These are phyloP conservation scores for Pisolithus tinctorius DNA, from an alignment of 768 basidiomycete genomes.

Conservation along the genomic window DNA sequence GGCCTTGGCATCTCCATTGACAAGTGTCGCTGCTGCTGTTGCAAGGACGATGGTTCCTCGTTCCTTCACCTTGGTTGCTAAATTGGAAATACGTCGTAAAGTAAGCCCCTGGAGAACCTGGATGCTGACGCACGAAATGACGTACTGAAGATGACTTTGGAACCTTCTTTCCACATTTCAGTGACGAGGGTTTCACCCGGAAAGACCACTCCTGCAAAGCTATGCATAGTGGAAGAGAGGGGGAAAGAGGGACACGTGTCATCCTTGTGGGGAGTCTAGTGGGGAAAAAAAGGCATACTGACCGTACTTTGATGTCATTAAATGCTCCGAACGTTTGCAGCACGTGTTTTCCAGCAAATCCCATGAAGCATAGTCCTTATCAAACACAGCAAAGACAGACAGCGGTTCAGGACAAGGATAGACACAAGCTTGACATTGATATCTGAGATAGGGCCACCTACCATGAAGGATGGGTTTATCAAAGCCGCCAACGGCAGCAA, in stretches of 20 bases:
- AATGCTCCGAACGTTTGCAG: constrained; percentile 78
- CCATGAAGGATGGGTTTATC: constrained; percentile 83
- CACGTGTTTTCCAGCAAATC: constrained; percentile 89
- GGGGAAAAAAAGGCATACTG: constrained; percentile 17
- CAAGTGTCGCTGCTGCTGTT: constrained; percentile 76
- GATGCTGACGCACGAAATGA: constrained; percentile 10
- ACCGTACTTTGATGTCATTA: constrained; percentile 94
- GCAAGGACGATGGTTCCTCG: constrained; percentile 63
- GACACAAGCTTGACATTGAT: not conserved
- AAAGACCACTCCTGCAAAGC: constrained; percentile 87
- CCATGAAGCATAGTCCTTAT: constrained; percentile 81
- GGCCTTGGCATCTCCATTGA: constrained; percentile 43
- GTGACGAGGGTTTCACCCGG: constrained; percentile 95
- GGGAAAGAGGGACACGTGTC: not conserved
- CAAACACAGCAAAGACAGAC: not conserved
- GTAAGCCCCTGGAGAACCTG: not conserved
- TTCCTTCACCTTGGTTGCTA: constrained; percentile 88
- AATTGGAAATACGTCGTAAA: constrained; percentile 1
- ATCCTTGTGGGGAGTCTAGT: not conserved
- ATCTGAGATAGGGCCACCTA: constrained; percentile 9
- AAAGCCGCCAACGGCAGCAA: constrained; percentile 93
- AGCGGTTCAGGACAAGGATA: not conserved
- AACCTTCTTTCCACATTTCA: constrained; percentile 96
- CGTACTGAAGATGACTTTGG: constrained; percentile 88
- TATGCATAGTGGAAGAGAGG: constrained; percentile 17